Percentiles rank a stretch among this genome's conserved stretches.
phyloP scores from a whole-genome alignment of 768 basidiomycete species.

The Leccinum ochraceum region DNA sequence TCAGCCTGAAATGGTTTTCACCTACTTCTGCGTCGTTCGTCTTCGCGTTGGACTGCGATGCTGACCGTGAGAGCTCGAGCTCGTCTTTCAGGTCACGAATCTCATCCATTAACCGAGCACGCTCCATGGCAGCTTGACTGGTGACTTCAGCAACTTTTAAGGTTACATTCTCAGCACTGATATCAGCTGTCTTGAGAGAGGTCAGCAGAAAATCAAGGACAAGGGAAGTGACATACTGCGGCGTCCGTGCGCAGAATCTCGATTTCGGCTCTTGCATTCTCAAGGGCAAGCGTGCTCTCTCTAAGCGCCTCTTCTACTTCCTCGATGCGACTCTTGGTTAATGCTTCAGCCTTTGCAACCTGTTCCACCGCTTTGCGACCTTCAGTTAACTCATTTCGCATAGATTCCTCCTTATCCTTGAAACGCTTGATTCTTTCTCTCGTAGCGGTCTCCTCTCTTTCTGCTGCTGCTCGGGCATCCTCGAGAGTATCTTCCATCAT shows the following conservation, averaged over 20 bases:
- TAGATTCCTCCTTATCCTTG: conserved; percentile 70
- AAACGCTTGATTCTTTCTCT: conserved; percentile 65
- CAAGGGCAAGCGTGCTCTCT: conserved; percentile 84
- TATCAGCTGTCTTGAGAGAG: conserved; percentile 43
- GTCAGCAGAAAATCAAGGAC: conserved; percentile 12
- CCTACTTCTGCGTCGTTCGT: conserved; percentile 31
- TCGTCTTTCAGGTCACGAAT: conserved; percentile 52
- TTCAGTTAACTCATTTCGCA: conserved; percentile 70
- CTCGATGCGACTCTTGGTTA: conserved; percentile 64
- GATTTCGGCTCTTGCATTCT: conserved; percentile 88
- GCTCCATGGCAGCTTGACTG: conserved; percentile 52
- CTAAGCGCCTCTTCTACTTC: conserved; percentile 90
- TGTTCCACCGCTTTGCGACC: conserved; percentile 67
- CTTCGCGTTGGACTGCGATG: conserved; percentile 21
- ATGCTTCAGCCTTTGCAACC: conserved; percentile 58
- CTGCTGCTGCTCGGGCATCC: conserved; percentile 66
- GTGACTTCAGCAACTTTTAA: conserved; percentile 49
- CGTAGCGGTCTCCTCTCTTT: conserved; percentile 68
- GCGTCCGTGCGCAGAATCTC: conserved; percentile 76
- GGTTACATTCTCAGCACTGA: conserved; percentile 46
- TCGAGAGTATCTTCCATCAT: conserved; percentile 84
- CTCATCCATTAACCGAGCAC: conserved; percentile 53
- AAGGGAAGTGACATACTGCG: conserved; percentile 50
- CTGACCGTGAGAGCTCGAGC: conserved; percentile 41
- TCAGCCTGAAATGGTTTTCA: neutral